phyloP scores from a whole-genome alignment of 2,329 filamentous ascomycete genomes.

The Cercospora zeina region DNA sequence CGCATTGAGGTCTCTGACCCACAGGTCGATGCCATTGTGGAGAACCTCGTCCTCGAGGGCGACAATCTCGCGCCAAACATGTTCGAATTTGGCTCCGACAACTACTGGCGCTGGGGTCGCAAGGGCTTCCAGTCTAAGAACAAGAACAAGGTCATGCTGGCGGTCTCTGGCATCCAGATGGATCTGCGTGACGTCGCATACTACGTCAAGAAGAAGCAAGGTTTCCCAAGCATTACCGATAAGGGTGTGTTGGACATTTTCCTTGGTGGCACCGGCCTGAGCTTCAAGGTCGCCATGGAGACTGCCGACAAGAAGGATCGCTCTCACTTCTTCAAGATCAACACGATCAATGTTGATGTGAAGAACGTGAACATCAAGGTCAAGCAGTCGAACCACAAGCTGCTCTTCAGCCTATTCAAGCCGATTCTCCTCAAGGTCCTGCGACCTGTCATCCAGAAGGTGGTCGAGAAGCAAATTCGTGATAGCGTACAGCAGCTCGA shows the following conservation, averaged over 20 bases:
- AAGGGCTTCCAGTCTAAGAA: constrained; percentile 80
- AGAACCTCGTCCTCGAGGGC: constrained; percentile 92
- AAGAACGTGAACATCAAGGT: constrained; percentile 66
- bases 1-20: constrained; percentile 89
- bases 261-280: constrained; percentile 82
- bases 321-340: constrained; percentile 90
- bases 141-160: constrained; percentile 81
- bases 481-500: constrained; percentile 78
- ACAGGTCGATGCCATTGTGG: constrained; percentile 81
- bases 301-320: constrained; percentile 73
- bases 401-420: constrained; percentile 84
- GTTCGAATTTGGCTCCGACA: constrained; percentile 83
- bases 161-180: constrained; percentile 87
- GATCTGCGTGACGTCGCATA: constrained; percentile 86
- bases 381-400: constrained; percentile 92
- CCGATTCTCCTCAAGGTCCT: constrained; percentile 81
- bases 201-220: constrained; percentile 92
- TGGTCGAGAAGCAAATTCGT: constrained; percentile 83
- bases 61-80: constrained; percentile 96
- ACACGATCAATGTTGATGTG: constrained; percentile 58
- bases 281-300: constrained; percentile 87
- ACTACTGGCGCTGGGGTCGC: constrained; percentile 92
- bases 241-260: constrained; percentile 85
- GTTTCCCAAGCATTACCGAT: constrained; percentile 85
- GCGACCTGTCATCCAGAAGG: constrained; percentile 80